phyloP scores from a whole-genome alignment of 148 eudicot species.

The Rhododendron kiyosumense region DNA sequence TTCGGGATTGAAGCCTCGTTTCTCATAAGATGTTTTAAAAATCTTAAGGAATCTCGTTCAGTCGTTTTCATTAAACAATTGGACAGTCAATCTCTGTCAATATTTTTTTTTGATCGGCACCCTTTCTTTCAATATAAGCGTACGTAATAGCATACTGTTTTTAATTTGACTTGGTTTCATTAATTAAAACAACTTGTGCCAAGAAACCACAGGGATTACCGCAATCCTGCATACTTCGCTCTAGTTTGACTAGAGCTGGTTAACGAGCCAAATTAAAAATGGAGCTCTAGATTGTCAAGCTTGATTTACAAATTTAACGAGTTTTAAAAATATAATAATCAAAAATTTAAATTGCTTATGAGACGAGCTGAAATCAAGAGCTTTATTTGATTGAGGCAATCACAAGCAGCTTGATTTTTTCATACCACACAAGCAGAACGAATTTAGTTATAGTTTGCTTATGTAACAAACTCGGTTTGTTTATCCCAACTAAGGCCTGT shows the following conservation, averaged over 20 bases:
- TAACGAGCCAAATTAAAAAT: neutral
- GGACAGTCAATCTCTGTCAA: too few species aligned
- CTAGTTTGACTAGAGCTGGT: neutral
- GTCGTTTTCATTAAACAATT: too few species aligned
- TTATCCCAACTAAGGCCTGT: too few species aligned
- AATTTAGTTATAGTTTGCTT: neutral
- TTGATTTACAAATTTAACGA: too few species aligned
- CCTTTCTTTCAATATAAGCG: too few species aligned
- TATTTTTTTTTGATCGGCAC: too few species aligned
- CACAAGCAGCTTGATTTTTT: neutral
- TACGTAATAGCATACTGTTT: too few species aligned
- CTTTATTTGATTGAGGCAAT: neutral
- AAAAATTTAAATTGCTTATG: neutral
- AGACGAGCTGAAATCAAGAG: neutral
- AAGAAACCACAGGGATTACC: neutral
- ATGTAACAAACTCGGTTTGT: neutral
- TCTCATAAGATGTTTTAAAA: too few species aligned
- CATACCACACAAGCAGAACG: neutral
- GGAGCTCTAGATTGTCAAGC: neutral
- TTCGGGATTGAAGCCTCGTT: neutral
- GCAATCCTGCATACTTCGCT: neutral
- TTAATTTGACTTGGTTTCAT: too few species aligned
- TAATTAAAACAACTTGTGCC: neutral
- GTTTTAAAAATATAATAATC: neutral
- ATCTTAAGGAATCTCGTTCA: too few species aligned